Base-by-base conservation (phyloP, 495 filamentous ascomycete genomes). In the Cryomyces minteri region DNA sequence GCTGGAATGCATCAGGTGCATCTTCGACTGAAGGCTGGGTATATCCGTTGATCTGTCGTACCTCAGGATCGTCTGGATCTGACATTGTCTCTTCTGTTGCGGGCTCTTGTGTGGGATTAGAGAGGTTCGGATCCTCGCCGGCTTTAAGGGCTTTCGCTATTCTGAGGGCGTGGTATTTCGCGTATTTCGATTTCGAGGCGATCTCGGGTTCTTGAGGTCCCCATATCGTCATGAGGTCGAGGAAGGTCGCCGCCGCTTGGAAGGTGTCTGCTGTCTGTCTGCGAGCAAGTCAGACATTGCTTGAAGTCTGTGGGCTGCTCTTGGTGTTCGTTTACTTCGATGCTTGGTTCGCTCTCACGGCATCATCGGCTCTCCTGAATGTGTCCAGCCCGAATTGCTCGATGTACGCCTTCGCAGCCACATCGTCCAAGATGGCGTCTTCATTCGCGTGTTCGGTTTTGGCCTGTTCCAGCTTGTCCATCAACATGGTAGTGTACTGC, bases 241-340 rank as follows among this genome's bases (percentile, higher is more conserved):
- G 76, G 59, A 99, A 94, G 0, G 82, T 88, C 0, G 81, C 80
- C 0, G 92, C 87, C 18, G 90, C 92, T 57, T 80, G 76, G 54
- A 99, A 88, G 0, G 88, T 96, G 54, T 88, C 85, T 51, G 81
- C 84, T 0, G 90, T 99, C 74, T 93, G 82, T 50, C 87, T 92
- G 41, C 14, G n/a, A 10, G 28, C 8, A 9, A 18, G 40, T 41
- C 40, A 41, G 40, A 9, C 8, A 41, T 12, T 8, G 11, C 28
- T n/a, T 14, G 28, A 41, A 8, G 34, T 31, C 43, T 43, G 39
- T 36, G 31, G 10, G 31, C 29, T 8, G 10, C 7, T 44, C n/a
- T 39, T 38, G 32, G 4, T 6, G 29, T 71, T 25, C 18, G 18
- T 25, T 36, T 69, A 90, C 86, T 73, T 79, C 33, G 90, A 86